Base-by-base conservation (phyloP, 495 filamentous ascomycete species). In the Penicillium mononematosum region DNA sequence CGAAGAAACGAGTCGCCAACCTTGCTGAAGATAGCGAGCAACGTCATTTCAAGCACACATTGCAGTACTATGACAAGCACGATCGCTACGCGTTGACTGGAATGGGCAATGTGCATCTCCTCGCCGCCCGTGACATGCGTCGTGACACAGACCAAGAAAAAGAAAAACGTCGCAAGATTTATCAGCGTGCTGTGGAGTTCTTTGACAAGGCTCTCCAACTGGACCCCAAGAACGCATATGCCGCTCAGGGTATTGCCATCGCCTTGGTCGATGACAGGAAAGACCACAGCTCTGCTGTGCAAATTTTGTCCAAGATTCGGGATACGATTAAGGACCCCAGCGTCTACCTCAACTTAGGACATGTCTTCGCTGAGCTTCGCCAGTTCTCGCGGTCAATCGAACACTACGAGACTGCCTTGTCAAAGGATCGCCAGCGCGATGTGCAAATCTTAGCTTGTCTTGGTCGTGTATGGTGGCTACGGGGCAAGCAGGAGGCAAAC, bases 181-280 rank as follows among this genome's bases (percentile, higher is more conserved):
- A 97, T 69, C 83, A 85, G 68, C 89, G 89, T 55, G 93, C 94
- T 2, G 92, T 98, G 11, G 95, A 97, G 68, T 98, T 98, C 76
- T 98, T 96, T 68, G 95, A 98, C 69, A 98, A 98, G 75, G 93
- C 91, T 24, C 75, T 98, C 16, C 91, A 94, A 66, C 76, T 98
- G 3, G 94, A 98, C 64, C 84, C 89, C 1, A 89, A 86, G 71
- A 98, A 98, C 59, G 94, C 95, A 1, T 95, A 96, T 65, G 94
- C 94, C 0, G 94, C 95, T 11, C 95, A 98, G 65, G 94, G 95
- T 32, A 86, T 98, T 58, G 94, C 88, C 8, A 98, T 98, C 63
- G 91, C 94, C 3, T 78, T 98, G 44, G 82, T 94, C 0, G 94
- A 98, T 67, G 95, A 98, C 68, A 91, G 87, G 75, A 95, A 91